Conservation (phyloP, 768 basidiomycete species). For the Kwoniella pini region DNA sequence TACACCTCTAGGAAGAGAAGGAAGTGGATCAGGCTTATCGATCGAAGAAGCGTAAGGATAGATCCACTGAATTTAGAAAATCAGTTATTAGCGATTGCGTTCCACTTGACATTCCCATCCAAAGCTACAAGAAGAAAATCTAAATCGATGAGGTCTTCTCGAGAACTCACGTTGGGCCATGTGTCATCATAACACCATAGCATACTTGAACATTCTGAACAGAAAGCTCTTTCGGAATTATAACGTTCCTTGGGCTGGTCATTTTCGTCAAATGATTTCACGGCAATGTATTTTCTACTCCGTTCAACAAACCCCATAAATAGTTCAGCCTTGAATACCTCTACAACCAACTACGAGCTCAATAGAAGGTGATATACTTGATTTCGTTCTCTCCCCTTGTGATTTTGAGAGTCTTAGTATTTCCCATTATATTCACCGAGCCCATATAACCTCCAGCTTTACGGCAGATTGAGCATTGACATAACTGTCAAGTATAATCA, state of each 20-base stretch:
- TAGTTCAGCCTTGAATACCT: neutral
- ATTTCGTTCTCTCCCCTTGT: constrained; percentile 49
- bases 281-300: constrained; percentile 45
- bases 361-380: constrained; percentile 51
- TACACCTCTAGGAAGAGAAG: constrained; percentile 36
- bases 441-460: constrained; percentile 55
- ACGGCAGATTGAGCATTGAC: constrained; percentile 53
- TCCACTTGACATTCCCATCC: too few species aligned
- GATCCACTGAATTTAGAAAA: too few species aligned
- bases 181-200: constrained; percentile 52
- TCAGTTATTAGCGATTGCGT: too few species aligned
- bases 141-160: neutral
- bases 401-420: constrained; percentile 46
- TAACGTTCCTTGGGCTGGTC: constrained; percentile 38
- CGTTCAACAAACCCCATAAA: neutral
- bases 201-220: constrained; percentile 50
- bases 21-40: constrained; percentile 49
- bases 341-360: too few species aligned
- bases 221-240: constrained; percentile 46
- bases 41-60: constrained; percentile 53
- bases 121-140: too few species aligned
- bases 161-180: constrained; percentile 45
- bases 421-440: constrained; percentile 54
- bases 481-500: constrained; percentile 23
- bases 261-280: constrained; percentile 37